Evolutionary conservation across 2,329 filamentous ascomycete genomes (phyloP).

Genomic region (Mycosphaerella sp.): DNA sequence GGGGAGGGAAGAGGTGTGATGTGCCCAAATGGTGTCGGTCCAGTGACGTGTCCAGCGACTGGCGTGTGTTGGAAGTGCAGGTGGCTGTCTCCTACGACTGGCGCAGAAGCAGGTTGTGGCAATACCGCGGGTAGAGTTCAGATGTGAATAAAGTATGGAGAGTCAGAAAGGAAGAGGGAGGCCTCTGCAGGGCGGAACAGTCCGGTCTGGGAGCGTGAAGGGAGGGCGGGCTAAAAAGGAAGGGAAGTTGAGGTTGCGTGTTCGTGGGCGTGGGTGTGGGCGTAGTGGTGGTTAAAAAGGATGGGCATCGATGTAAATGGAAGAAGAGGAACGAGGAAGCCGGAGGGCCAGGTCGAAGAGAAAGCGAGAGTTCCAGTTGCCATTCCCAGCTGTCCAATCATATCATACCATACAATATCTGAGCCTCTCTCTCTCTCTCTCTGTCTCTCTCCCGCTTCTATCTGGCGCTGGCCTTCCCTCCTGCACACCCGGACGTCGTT

Average conservation of each 20-base stretch:
- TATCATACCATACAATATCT: background rate
- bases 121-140: background rate
- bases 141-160: background rate
- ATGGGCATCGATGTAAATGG: too few species aligned
- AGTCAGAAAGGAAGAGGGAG: background rate
- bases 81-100: background rate
- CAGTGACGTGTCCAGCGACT: slow-evolving; percentile 5
- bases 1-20: background rate
- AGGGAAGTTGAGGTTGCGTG: too few species aligned
- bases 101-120: background rate
- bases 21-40: background rate
- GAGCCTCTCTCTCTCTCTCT: background rate
- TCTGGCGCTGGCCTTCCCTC: background rate
- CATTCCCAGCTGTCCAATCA: background rate
- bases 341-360: background rate
- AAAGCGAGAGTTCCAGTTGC: background rate
- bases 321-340: too few species aligned
- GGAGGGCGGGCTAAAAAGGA: too few species aligned
- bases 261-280: too few species aligned
- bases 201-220: too few species aligned
- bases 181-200: background rate
- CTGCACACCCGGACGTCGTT: background rate
- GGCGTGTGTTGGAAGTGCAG: background rate
- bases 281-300: too few species aligned
- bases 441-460: background rate